Conservation (phyloP, 2,329 filamentous ascomycete genomes). For the Botryotinia calthae region DNA sequence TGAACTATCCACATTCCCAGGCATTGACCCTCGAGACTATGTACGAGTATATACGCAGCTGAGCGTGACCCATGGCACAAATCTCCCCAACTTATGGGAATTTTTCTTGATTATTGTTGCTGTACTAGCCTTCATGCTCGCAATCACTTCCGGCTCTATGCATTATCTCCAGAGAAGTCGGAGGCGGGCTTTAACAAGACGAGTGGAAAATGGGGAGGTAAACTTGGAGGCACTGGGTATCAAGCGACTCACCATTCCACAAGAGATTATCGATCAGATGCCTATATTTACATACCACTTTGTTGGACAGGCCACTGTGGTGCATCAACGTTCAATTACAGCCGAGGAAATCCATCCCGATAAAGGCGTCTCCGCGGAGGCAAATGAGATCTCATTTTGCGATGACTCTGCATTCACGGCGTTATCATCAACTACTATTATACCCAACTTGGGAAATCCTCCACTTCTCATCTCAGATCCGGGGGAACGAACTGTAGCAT, state of each 20-base stretch:
- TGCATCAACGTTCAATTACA: constrained; percentile 30
- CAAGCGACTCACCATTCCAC: constrained; percentile 75
- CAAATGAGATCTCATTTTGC: background rate
- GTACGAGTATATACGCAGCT: constrained; percentile 60
- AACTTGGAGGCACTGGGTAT: constrained; percentile 85
- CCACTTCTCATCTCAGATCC: background rate
- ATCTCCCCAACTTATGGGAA: constrained; percentile 74
- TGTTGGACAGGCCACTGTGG: constrained; percentile 42
- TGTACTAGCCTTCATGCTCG: constrained; percentile 66
- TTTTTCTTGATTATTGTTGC: constrained; percentile 71
- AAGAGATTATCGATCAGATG: constrained; percentile 67
- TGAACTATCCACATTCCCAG: constrained; percentile 54
- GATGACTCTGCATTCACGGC: background rate
- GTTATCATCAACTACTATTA: background rate
- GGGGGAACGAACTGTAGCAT: constrained; percentile 42
- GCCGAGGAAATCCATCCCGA: background rate
- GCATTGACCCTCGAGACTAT: constrained; percentile 56
- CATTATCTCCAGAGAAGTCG: constrained; percentile 73
- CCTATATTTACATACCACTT: constrained; percentile 74
- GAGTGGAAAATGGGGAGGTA: constrained; percentile 75
- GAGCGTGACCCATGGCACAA: constrained; percentile 45
- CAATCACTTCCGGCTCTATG: constrained; percentile 67
- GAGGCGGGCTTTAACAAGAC: constrained; percentile 62
- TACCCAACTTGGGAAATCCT: background rate
- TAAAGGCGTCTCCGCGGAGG: background rate